These are phyloP conservation scores for Daldinia loculata DNA, from an alignment of 495 filamentous ascomycete genomes.

Conservation along the genomic window DNA sequence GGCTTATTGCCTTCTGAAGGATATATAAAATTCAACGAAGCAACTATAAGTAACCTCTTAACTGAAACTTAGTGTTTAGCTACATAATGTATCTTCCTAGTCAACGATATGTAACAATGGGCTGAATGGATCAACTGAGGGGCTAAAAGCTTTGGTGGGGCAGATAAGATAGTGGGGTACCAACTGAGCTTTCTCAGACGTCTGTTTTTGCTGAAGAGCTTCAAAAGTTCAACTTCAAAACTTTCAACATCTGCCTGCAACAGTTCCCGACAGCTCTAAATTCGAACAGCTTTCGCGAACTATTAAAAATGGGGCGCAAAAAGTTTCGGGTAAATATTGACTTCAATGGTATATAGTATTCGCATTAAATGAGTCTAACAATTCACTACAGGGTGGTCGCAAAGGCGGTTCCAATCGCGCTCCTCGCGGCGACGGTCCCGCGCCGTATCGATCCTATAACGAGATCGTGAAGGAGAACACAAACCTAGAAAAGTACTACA, in stretches of 20 bases:
- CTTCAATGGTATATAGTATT: not conserved
- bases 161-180: slow-evolving; percentile 25
- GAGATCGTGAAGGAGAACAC: slow-evolving; percentile 76
- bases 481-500: slow-evolving; percentile 84
- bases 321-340: slow-evolving; percentile 39
- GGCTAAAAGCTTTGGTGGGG: slow-evolving; percentile 26
- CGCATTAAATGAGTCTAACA: slow-evolving; percentile 22
- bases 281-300: slow-evolving; percentile 4
- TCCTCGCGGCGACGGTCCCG: slow-evolving; percentile 36
- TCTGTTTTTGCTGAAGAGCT: slow-evolving; percentile 6
- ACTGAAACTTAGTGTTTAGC: too few relatives aligned
- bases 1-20: too few relatives aligned
- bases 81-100: too few relatives aligned
- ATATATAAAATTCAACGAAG: too few relatives aligned
- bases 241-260: slow-evolving; percentile 24
- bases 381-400: slow-evolving; percentile 39
- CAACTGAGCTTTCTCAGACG: slow-evolving; percentile 10
- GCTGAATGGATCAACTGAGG: not conserved
- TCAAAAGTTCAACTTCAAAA: slow-evolving; percentile 18
- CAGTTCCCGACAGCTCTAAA: not conserved
- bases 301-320: slow-evolving; percentile 45
- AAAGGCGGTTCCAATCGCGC: slow-evolving; percentile 40
- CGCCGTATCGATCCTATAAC: slow-evolving; percentile 57
- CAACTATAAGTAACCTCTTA: too few relatives aligned
- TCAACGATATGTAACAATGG: slow-evolving; percentile 2